Evolutionary conservation across 1,284 basidiomycete genomes (phyloP).

Genomic region (Trichosporon sp.): DNA sequence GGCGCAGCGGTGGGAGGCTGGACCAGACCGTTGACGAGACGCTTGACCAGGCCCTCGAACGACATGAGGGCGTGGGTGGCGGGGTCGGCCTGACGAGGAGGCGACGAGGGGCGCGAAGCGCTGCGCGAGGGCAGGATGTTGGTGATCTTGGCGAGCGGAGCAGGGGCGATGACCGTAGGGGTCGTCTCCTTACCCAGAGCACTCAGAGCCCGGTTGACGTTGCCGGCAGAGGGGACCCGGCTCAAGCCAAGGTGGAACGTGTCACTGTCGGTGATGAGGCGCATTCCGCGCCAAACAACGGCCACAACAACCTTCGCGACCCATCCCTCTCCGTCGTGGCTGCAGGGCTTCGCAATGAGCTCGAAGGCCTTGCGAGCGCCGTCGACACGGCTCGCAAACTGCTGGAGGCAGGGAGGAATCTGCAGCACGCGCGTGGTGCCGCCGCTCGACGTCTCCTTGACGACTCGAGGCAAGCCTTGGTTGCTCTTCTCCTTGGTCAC

Average conservation of each 20-base stretch:
- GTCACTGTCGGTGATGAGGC: slow-evolving; percentile 38
- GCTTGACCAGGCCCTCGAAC: slow-evolving; percentile 46
- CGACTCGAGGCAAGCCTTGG: slow-evolving; percentile 25
- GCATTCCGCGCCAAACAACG: slow-evolving; percentile 48
- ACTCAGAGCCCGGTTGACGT: slow-evolving; percentile 39
- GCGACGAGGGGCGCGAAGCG: slow-evolving; percentile 42
- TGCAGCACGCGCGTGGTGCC: slow-evolving; percentile 31
- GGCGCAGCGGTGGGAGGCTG: slow-evolving; percentile 37
- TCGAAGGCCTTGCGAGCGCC: slow-evolving; percentile 43
- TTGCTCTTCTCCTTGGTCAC: slow-evolving; percentile 30
- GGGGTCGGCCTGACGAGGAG: slow-evolving; percentile 36
- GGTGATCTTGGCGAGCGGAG: slow-evolving; percentile 38
- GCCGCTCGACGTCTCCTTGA: slow-evolving; percentile 36
- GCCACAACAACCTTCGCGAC: slow-evolving; percentile 46
- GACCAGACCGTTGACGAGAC: slow-evolving; percentile 43
- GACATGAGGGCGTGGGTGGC: slow-evolving; percentile 42
- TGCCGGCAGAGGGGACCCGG: slow-evolving; percentile 40
- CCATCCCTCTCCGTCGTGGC: slow-evolving; percentile 49
- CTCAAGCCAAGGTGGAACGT: slow-evolving; percentile 5
- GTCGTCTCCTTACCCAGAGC: slow-evolving; percentile 33
- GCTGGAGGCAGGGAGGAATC: slow-evolving; percentile 42
- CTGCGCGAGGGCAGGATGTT: slow-evolving; percentile 37
- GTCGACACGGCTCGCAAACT: slow-evolving; percentile 47
- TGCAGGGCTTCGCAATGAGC: slow-evolving; percentile 40
- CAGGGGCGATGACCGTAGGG: slow-evolving; percentile 22